Evolutionary conservation across 257 asterid species (phyloP), one percentile per base, ranked within the genome.

Genomic region (Thymus quinquecostatus): DNA sequence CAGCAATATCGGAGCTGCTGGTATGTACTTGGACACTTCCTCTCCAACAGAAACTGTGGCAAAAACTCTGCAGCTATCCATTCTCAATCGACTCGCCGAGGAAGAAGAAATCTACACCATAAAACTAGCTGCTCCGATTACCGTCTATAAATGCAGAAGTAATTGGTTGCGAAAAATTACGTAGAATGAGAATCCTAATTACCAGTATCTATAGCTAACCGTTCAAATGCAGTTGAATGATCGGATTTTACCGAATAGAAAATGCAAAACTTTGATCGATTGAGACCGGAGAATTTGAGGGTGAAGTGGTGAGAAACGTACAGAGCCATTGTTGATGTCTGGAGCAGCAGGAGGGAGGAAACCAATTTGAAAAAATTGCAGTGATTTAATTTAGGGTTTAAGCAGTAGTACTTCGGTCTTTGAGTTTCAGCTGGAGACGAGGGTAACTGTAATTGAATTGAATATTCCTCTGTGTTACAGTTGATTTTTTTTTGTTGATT

Each of bases 1-100:
- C 76, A 92, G 77, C 51, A 88, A 76, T 43, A 92, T 89, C 0
- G 97, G 99, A 75, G 98, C 99, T 69, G 96, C 96, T 11, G 99
- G 92, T 45, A 92, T 92, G 86, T 84, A 82, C 50, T 66, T 77
- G 4, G 95, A 80, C 64, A 78, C 83, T 60, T 84, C 89, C 63
- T 82, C 81, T 32, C 77, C 66, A 34, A 57, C 79, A 13, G 87
- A 77, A 51, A 79, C 71, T 45, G 78, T 73, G n/a, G 97, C 85
- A 72, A 79, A 68, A 55, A 84, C 78, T 81, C 73, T 85, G 75
- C 72, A 76, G 53, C 78, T 71, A 11, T 69, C 76, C 77, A 79
- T 79, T 74, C 79, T 67, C 45, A 41, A 59, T 43, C 14, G 70
- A 61, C 71, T 70, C 4, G 76, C 65, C 40, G 68, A 38, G 41